Base-by-base conservation (phyloP, 1,284 basidiomycete species). In the Austroboletus olivaceoglutinosus region DNA sequence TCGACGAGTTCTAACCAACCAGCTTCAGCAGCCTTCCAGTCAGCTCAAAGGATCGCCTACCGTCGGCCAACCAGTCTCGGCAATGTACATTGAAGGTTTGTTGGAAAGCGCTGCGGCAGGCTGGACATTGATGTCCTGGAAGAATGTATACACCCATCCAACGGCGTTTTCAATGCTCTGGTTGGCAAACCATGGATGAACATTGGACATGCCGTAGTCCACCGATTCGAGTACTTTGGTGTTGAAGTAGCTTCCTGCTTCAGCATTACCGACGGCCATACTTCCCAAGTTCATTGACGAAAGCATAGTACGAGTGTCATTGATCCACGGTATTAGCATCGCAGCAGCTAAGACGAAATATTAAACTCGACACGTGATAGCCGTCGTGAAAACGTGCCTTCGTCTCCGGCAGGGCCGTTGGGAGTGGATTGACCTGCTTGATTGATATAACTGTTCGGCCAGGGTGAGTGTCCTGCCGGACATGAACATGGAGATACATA, bases 191-290 rank as follows among this genome's bases (percentile, higher is more conserved):
- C 87, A 90, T 10, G 93, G 85, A 67, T 98, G 94, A 4, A 96
- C 86, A 58, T 95, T 95, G 34, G 74, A 66, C 75, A 78, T 72
- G 40, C 84, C 87, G 58, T 87, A 96, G 66, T 98, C 92, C 22
- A 89, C 77, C 1, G 78, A 78, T 19, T 69, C 61, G 1, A 91
- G 77, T 19, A 98, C 82, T 51, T 78, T 59, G 1, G 68, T 82
- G 59, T 89, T 93, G 75, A 96, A 90, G 71, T 83, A 89, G 51
- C 82, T 82, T 23, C 95, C 95, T 10, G 95, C 96, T 62, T 99
- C 95, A 8, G 91, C 83, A 13, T 85, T 97, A 18, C 96, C 96
- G 29, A 98, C 81, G 45, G 94, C 73, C 13, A 64, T 72, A 60
- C 82, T 80, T 46, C 62, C 58, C 30, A 91, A 67, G 45, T 76